These are phyloP conservation scores for Nidula niveotomentosa DNA, from an alignment of 1,284 basidiomycete genomes.

Conservation along the genomic window DNA sequence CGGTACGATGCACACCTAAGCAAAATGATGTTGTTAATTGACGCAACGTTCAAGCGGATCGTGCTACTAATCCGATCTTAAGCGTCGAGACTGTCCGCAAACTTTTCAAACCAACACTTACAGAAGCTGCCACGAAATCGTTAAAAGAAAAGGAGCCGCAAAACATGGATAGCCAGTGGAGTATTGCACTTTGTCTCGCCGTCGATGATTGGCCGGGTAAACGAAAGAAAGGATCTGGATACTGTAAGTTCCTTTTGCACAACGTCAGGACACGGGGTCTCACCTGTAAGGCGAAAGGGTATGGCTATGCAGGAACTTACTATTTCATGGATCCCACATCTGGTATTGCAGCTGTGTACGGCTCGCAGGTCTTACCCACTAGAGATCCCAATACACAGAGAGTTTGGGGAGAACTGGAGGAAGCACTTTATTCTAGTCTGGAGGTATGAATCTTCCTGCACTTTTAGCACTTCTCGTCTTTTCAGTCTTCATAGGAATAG, in stretches of 20 bases:
- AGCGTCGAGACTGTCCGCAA: conserved; percentile 13
- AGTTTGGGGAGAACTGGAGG: conserved; percentile 16
- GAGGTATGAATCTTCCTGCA: not conserved
- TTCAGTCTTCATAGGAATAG: not conserved
- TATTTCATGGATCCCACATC: conserved; percentile 28
- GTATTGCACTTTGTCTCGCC: conserved; percentile 17
- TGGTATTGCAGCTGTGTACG: conserved; percentile 27
- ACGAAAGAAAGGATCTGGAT: conserved; percentile 20
- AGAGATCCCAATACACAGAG: conserved; percentile 15
- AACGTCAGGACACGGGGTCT: not conserved
- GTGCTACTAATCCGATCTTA: conserved; percentile 18
- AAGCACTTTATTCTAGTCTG: conserved; percentile 10
- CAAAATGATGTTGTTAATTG: not conserved
- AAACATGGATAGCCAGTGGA: conserved; percentile 9
- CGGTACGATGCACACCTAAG: conserved; percentile 12
- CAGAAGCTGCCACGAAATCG: conserved; percentile 11
- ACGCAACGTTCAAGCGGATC: conserved; percentile 8
- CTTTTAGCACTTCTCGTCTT: too few relatives aligned
- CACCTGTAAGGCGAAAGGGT: conserved; percentile 16
- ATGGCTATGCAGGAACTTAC: conserved; percentile 27
- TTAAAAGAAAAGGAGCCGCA: not conserved
- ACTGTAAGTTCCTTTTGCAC: conserved; percentile 14
- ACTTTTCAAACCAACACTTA: conserved; percentile 18
- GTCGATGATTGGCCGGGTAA: conserved; percentile 16
- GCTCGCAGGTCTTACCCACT: conserved; percentile 24